Conservation (phyloP, 2,329 filamentous ascomycete genomes). For the Fusarium odoratissimum region DNA sequence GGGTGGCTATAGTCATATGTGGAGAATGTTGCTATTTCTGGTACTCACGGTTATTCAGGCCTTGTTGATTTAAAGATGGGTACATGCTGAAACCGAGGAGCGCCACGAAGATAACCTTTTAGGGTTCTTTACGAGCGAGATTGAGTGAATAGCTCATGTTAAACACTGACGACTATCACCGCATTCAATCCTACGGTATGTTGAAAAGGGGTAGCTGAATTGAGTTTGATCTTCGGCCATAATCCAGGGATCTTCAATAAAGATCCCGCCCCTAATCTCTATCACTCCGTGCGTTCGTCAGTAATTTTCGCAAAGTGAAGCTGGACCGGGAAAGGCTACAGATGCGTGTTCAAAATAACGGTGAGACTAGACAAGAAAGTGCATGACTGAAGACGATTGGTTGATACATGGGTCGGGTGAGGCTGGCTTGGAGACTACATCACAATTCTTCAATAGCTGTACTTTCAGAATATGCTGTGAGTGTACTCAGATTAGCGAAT, state of each 20-base stretch:
- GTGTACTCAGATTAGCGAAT: background rate
- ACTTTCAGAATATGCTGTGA: background rate
- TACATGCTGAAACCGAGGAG: background rate
- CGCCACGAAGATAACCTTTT: conserved; percentile 23
- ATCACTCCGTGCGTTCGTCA: background rate
- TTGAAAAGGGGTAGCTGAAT: conserved; percentile 16
- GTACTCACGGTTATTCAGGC: background rate
- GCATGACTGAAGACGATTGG: background rate
- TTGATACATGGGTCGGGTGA: background rate
- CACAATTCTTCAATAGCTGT: background rate
- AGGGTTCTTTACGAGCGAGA: conserved; percentile 23
- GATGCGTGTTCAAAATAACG: background rate
- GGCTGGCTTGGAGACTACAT: background rate
- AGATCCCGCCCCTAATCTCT: background rate
- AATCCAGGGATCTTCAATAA: background rate
- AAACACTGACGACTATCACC: background rate
- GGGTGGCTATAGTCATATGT: conserved; percentile 5
- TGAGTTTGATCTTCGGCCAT: background rate
- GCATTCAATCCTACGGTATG: background rate
- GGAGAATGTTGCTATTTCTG: conserved; percentile 29
- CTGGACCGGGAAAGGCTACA: background rate
- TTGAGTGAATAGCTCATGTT: conserved; percentile 7
- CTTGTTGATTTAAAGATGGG: conserved; percentile 10
- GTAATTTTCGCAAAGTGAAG: background rate
- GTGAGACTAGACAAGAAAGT: background rate